Percentiles rank a stretch among this genome's conserved stretches.
Evolutionary conservation across 164 flowering plant genomes (phyloP).

Genomic region (Euptelea pleiosperma): DNA sequence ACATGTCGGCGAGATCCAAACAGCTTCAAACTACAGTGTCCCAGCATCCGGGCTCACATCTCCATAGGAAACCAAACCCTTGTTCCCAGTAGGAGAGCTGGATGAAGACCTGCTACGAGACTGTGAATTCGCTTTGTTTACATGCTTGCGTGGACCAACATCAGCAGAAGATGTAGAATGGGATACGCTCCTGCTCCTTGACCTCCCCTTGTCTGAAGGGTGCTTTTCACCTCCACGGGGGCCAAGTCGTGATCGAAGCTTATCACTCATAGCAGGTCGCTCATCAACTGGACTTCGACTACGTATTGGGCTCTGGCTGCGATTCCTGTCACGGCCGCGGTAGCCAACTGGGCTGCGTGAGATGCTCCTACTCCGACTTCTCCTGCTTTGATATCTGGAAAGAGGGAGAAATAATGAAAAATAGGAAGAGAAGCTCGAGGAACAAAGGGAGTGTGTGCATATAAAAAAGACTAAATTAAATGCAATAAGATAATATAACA

Average conservation of each 20-base stretch:
- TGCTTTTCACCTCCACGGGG: constrained; percentile 27
- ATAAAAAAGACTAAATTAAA: no score
- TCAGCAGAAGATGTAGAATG: constrained; percentile 36
- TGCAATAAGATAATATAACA: no score
- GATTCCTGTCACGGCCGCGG: constrained; percentile 34
- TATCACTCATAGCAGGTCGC: constrained; percentile 43
- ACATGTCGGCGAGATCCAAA: no score
- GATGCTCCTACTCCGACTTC: constrained; percentile 45
- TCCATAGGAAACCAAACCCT: constrained; percentile 57
- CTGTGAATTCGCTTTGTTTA: constrained; percentile 14
- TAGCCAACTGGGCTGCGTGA: constrained; percentile 45
- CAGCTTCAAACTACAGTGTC: constrained; percentile 7
- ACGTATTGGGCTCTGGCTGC: constrained; percentile 34
- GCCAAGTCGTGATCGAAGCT: constrained; percentile 53
- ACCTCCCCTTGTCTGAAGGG: constrained; percentile 24
- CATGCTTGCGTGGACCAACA: constrained; percentile 23
- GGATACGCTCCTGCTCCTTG: constrained; percentile 38
- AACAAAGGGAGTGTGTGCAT: no score
- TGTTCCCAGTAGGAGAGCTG: constrained; percentile 45
- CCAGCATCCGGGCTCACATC: constrained; percentile 41
- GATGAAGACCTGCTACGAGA: constrained; percentile 45
- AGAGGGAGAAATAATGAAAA: neutral
- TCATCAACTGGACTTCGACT: constrained; percentile 40
- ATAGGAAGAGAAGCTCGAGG: neutral
- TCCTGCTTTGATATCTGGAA: constrained; percentile 36